Base-by-base conservation (phyloP, 805 yeast genomes). In the Clavispora fructus region DNA sequence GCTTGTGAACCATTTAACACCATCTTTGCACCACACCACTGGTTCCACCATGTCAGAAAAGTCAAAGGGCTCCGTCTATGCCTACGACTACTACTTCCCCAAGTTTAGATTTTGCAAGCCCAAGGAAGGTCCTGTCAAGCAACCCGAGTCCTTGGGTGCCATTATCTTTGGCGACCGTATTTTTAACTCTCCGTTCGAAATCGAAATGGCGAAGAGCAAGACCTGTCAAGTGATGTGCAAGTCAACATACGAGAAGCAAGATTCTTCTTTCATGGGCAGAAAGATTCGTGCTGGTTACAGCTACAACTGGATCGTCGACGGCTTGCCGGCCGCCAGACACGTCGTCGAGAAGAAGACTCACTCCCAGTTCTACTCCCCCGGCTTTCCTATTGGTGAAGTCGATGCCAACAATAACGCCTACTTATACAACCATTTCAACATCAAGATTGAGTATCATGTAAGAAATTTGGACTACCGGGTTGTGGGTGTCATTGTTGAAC, bases 91-190 rank as follows among this genome's bases (percentile, higher is more conserved):
- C 67, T 94, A 94, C 67, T 84, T 83, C 67, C 82, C 83, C 30
- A 80, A 82, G 53, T 84, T 94, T 60, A 88, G 85, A 59, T 88
- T 91, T 65, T 94, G 99, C 67, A 62, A 65, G 47, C 98, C 98
- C 0, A 64, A 68, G 46, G 80, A 69, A 26, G 89, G 87, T 1
- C 73, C 80, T 14, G 59, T 67, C 56, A 85, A 85, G 57, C 96
- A 89, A 63, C 81, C 87, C 52, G 98, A 90, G 67, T 84, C 95
- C 10, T 74, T 94, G 44, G 99, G 99, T 8, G 84, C 97, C 2
- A 85, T 94, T 54, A 77, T 94, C 48, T 90, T 94, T 63, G 99
- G 99, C 53, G 99, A 94, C 67, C 77, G 99, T 62, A 90, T 94
- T 52, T 90, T 87, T 73, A 83, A 87, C 59, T 90, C 98, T 9